Evolutionary conservation across 352 stramenopile species (phyloP).

Genomic region (Paralagenidium karlingii): DNA sequence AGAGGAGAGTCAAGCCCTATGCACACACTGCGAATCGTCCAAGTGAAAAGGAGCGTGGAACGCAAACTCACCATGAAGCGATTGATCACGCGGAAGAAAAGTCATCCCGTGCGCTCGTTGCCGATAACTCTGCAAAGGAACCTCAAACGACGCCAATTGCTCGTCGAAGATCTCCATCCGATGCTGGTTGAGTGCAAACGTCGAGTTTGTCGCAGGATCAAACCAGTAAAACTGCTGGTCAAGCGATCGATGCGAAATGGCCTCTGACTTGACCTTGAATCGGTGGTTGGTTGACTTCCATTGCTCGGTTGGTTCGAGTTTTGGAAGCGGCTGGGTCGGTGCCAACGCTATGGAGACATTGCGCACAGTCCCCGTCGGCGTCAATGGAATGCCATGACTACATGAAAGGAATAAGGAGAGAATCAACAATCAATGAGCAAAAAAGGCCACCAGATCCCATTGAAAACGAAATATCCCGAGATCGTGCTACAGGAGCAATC

Average conservation of each 20-base stretch:
- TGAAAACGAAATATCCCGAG: no score
- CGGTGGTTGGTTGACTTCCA: constrained; percentile 13
- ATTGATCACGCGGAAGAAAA: constrained; percentile 42
- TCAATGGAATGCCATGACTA: constrained; percentile 55
- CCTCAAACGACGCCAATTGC: constrained; percentile 45
- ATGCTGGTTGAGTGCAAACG: constrained; percentile 38
- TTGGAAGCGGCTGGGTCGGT: constrained; percentile 19
- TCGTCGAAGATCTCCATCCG: constrained; percentile 46
- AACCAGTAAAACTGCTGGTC: constrained; percentile 41
- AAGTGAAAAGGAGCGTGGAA: no score
- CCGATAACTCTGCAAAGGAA: constrained; percentile 38
- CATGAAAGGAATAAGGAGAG: background rate
- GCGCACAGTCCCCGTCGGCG: constrained; percentile 14
- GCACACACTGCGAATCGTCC: no score
- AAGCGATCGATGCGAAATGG: constrained; percentile 15
- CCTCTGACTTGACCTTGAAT: background rate
- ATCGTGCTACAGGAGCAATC: no score
- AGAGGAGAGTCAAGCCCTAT: no score
- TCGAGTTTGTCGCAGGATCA: constrained; percentile 39
- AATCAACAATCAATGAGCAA: constrained; percentile 5
- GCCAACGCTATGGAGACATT: constrained; percentile 28
- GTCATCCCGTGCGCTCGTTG: constrained; percentile 39
- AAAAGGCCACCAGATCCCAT: constrained; percentile 5
- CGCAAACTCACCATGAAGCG: constrained; percentile 54
- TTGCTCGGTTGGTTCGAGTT: constrained; percentile 14